These are phyloP conservation scores for Platanthera zijinensis DNA, from an alignment of 106 monocot genomes.

Conservation along the genomic window DNA sequence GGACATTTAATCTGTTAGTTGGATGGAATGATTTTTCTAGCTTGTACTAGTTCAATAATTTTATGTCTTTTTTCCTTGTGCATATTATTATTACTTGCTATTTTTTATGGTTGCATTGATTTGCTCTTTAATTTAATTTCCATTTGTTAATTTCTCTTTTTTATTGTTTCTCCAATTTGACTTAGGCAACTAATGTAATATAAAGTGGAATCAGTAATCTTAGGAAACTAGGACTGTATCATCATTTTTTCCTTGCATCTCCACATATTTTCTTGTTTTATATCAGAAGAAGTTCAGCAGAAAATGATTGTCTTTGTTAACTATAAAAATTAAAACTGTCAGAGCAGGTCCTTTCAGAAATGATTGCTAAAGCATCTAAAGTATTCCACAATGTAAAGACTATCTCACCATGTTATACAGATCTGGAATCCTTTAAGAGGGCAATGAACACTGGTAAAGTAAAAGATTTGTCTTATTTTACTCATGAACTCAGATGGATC, in stretches of 20 bases:
- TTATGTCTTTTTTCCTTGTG: too few relatives aligned
- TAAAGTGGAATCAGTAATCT: too few relatives aligned
- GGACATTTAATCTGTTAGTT: too few relatives aligned
- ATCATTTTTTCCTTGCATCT: not conserved
- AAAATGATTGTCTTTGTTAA: not conserved
- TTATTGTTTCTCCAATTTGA: too few relatives aligned
- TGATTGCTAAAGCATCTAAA: slow-evolving; percentile 47
- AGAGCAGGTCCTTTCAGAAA: slow-evolving; percentile 68
- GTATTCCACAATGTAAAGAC: slow-evolving; percentile 79
- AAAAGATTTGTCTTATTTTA: slow-evolving; percentile 57
- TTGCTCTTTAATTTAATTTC: too few relatives aligned
- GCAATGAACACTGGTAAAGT: slow-evolving; percentile 38
- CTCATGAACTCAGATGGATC: slow-evolving; percentile 73
- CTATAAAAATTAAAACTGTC: not conserved
- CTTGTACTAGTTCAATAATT: too few relatives aligned
- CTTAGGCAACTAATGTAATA: too few relatives aligned
- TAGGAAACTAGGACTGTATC: not conserved
- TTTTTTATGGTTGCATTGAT: too few relatives aligned
- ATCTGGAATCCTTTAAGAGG: slow-evolving; percentile 58
- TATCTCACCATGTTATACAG: slow-evolving; percentile 42
- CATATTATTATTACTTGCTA: too few relatives aligned
- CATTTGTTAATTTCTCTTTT: too few relatives aligned
- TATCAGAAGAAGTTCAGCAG: not conserved
- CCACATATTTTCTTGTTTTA: not conserved
- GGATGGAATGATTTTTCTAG: too few relatives aligned